Evolutionary conservation across 192 early-diverging fungal genomes (phyloP).

Genomic region (Linnemannia schmuckeri): DNA sequence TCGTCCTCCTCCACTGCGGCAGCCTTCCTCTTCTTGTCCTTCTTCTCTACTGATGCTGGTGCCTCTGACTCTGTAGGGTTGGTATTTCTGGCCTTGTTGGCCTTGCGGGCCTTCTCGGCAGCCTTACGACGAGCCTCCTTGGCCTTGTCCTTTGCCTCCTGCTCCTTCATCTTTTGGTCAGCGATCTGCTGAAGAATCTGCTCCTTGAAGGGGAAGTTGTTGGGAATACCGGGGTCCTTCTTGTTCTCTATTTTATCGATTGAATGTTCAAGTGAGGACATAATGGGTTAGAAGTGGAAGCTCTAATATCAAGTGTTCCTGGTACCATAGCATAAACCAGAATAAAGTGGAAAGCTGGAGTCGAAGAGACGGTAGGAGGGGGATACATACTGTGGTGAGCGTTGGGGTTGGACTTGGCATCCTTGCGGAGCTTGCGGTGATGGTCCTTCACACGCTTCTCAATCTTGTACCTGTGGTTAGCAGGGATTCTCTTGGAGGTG

Average conservation of each 20-base stretch:
- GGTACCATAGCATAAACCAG: not conserved
- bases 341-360: not conserved
- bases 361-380: not conserved
- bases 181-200: conserved; percentile 81
- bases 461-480: conserved; percentile 71
- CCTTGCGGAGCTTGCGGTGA: conserved; percentile 67
- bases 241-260: conserved; percentile 58
- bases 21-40: conserved; percentile 27
- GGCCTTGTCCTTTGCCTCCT: conserved; percentile 47
- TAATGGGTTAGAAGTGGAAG: not conserved
- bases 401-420: conserved; percentile 66
- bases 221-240: conserved; percentile 97
- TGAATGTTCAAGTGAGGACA: not conserved
- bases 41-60: conserved; percentile 10
- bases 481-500: conserved; percentile 69
- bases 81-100: conserved; percentile 25
- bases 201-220: conserved; percentile 90
- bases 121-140: conserved; percentile 46
- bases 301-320: not conserved
- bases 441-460: conserved; percentile 70
- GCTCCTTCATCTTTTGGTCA: conserved; percentile 47
- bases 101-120: conserved; percentile 42
- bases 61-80: conserved; percentile 16
- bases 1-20: not conserved
- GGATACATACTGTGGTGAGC: conserved; percentile 35